Conservation (phyloP, 306 rosid species). For the Prosopis cineraria region DNA sequence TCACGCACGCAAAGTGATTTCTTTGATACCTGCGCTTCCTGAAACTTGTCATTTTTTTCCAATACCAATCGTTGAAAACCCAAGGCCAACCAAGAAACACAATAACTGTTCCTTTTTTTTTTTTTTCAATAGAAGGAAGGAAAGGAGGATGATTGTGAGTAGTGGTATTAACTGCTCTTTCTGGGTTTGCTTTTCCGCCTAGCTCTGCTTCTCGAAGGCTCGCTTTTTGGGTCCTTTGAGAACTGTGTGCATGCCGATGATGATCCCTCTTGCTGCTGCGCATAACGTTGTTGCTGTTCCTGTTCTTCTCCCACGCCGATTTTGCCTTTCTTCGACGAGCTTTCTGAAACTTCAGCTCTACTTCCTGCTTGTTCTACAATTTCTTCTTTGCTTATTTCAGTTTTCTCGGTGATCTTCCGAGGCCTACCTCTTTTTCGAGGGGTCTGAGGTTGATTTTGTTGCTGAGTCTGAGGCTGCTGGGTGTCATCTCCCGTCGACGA, state of each 20-base stretch:
- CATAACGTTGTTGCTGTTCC: constrained; percentile 10
- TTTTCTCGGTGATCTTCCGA: constrained; percentile 60
- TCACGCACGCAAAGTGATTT: neutral
- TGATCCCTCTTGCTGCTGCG: constrained; percentile 29
- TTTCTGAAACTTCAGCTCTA: constrained; percentile 25
- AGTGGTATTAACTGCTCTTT: constrained; percentile 56
- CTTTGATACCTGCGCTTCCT: neutral
- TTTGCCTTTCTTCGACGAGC: constrained; percentile 39
- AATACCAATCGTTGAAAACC: constrained; percentile 18
- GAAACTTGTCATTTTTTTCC: neutral
- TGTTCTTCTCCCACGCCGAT: constrained; percentile 10
- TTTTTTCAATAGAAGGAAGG: neutral
- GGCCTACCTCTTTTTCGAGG: constrained; percentile 91
- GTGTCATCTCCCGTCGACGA: constrained; percentile 52
- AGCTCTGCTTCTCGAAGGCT: constrained; percentile 67
- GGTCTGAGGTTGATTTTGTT: constrained; percentile 39
- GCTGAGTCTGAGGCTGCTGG: constrained; percentile 16
- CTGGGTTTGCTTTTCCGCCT: constrained; percentile 85
- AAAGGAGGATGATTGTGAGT: neutral
- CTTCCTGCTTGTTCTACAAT: neutral
- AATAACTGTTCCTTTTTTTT: constrained; percentile 1
- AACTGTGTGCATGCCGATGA: constrained; percentile 32
- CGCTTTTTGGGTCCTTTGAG: constrained; percentile 38
- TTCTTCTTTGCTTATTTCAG: constrained; percentile 15
- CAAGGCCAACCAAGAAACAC: constrained; percentile 14